phyloP scores from a whole-genome alignment of 768 basidiomycete genomes.

The Podaxis pistillaris region DNA sequence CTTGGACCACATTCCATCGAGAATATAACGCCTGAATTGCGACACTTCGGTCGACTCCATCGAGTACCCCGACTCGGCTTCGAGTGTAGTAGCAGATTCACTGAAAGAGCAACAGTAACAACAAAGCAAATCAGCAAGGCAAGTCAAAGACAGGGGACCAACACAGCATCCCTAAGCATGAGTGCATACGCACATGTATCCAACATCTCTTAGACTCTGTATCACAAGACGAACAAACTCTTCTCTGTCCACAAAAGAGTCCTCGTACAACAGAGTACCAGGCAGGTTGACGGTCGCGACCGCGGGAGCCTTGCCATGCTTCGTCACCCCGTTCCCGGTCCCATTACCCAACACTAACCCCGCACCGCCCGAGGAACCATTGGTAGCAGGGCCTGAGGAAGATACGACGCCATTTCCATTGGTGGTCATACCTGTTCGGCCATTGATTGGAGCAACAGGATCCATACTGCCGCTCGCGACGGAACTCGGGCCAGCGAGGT shows the following conservation, averaged over 20 bases:
- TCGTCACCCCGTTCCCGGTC: constrained; percentile 60
- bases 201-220: constrained; percentile 87
- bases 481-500: constrained; percentile 53
- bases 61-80: constrained; percentile 89
- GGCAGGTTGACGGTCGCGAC: constrained; percentile 65
- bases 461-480: constrained; percentile 22
- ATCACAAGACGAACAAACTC: constrained; percentile 89
- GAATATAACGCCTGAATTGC: constrained; percentile 76
- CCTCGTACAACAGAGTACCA: constrained; percentile 75
- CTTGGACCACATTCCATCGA: constrained; percentile 78
- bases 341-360: constrained; percentile 22
- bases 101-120: constrained; percentile 36
- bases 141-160: constrained; percentile 12
- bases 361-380: constrained; percentile 27
- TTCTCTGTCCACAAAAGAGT: constrained; percentile 79
- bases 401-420: constrained; percentile 35
- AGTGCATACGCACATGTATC: constrained; percentile 55
- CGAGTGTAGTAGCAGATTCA: constrained; percentile 83
- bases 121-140: constrained; percentile 2
- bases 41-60: constrained; percentile 78
- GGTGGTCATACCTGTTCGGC: constrained; percentile 24
- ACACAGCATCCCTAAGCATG: not conserved
- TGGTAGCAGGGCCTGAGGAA: constrained; percentile 27
- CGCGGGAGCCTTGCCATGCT: constrained; percentile 40
- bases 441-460: constrained; percentile 30